phyloP scores from a whole-genome alignment of 768 basidiomycete genomes.

The Calocera cornea region DNA sequence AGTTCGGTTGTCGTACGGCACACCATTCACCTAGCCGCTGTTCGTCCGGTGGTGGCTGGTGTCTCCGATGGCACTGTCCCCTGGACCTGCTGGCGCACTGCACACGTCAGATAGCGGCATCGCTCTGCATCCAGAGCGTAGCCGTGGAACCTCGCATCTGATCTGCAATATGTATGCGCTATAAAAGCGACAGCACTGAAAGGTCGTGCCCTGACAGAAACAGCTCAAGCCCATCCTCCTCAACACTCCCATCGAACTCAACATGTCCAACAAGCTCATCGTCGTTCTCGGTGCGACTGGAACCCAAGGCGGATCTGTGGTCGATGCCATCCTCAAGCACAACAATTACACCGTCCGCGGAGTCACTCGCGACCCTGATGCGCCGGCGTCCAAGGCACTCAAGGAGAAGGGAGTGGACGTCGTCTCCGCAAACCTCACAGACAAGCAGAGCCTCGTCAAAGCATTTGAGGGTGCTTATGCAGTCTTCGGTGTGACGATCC shows the following conservation, averaged over 20 bases:
- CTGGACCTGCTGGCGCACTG: no score
- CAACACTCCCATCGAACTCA: not conserved
- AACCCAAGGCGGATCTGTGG: slow-evolving; percentile 23
- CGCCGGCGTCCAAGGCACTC: slow-evolving; percentile 18
- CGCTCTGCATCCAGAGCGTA: no score
- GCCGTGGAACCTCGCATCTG: no score
- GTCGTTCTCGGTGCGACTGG: slow-evolving; percentile 29
- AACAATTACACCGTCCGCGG: slow-evolving; percentile 27
- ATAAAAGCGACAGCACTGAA: no score
- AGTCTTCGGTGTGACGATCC: slow-evolving; percentile 12
- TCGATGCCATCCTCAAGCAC: slow-evolving; percentile 23
- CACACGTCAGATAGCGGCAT: no score
- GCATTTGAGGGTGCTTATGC: slow-evolving; percentile 13
- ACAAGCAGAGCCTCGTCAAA: not conserved
- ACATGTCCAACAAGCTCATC: slow-evolving; percentile 17
- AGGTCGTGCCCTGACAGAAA: no score
- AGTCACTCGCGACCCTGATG: slow-evolving; percentile 23
- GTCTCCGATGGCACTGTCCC: no score
- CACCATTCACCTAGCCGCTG: no score
- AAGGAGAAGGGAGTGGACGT: slow-evolving; percentile 10
- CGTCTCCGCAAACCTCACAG: slow-evolving; percentile 6
- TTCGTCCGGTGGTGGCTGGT: no score
- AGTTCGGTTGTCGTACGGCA: no score
- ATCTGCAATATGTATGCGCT: no score
- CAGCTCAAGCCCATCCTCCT: no score